These are phyloP conservation scores for Endoconidiophora laricicola DNA, from an alignment of 2,329 filamentous ascomycete species.

Conservation along the genomic window DNA sequence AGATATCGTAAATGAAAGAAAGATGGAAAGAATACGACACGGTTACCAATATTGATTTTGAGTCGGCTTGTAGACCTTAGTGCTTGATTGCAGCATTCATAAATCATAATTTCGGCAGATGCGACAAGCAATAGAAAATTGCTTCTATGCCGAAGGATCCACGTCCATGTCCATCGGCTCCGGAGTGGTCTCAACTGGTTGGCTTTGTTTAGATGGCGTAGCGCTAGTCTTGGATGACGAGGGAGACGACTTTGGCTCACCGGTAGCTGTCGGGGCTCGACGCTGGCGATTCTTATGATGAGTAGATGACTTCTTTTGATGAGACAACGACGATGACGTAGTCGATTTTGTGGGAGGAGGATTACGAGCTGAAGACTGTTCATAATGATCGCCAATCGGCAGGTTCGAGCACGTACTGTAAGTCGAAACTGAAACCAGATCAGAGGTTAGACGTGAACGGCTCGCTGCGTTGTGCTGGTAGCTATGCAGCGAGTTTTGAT, in stretches of 20 bases:
- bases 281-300: background rate
- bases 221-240: no score
- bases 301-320: no score
- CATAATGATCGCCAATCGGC: background rate
- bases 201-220: no score
- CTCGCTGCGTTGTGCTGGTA: constrained; percentile 1
- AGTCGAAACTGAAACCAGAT: constrained; percentile 1
- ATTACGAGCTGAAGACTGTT: background rate
- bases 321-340: no score
- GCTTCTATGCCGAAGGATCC: no score
- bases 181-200: background rate
- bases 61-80: no score
- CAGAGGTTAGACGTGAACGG: background rate
- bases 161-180: constrained; percentile 6
- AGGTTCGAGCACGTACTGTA: constrained; percentile 3
- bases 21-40: background rate
- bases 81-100: no score
- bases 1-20: constrained; percentile 4
- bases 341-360: no score
- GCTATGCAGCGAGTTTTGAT: background rate
- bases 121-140: no score
- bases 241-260: background rate
- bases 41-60: no score
- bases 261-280: background rate
- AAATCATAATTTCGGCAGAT: no score